Evolutionary conservation across 345 rosid genomes (phyloP).

Genomic region (Clausena lansium): DNA sequence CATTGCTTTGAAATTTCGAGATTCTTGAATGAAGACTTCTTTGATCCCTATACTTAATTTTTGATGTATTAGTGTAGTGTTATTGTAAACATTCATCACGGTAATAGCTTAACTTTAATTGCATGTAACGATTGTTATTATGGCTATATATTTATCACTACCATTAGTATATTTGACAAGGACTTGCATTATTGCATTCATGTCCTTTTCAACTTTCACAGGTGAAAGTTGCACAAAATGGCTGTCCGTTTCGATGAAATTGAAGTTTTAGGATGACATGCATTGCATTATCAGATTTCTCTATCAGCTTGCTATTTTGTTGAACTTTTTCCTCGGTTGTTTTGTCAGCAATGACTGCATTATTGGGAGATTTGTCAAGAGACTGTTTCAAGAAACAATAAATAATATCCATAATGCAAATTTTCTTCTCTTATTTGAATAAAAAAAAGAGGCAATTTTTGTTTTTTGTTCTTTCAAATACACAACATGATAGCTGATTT

Average conservation of each 20-base stretch:
- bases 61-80: not conserved
- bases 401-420: too few species aligned
- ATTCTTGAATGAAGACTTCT: not conserved
- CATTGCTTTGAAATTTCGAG: not conserved
- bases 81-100: not conserved
- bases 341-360: not conserved
- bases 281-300: not conserved
- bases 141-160: too few species aligned
- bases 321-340: not conserved
- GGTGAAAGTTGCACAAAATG: not conserved
- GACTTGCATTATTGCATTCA: not conserved
- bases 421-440: too few species aligned
- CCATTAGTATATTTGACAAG: too few species aligned
- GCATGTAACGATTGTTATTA: too few species aligned
- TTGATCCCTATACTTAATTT: not conserved
- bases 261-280: not conserved
- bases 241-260: not conserved
- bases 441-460: too few species aligned
- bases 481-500: too few species aligned
- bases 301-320: not conserved
- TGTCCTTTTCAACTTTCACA: not conserved
- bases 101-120: too few species aligned
- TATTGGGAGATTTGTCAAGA: not conserved
- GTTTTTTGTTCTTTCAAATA: too few species aligned
- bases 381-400: not conserved